Base-by-base conservation (phyloP, 371 early-diverging fungal genomes). In the Apophysomyces variabilis region DNA sequence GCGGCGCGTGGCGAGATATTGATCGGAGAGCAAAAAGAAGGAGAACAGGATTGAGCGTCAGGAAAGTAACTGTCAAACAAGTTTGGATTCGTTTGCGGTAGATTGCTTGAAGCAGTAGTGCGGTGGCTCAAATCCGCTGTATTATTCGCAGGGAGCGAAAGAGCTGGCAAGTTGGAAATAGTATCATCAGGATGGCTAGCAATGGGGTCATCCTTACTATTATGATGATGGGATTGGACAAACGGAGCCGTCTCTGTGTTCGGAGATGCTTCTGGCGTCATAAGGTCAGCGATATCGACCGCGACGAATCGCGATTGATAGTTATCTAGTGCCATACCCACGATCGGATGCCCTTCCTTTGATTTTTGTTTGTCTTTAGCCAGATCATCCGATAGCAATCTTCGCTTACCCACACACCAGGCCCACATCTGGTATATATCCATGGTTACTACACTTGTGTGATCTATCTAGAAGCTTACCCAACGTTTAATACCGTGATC, bases 261-360 rank as follows among this genome's bases (percentile, higher is more conserved):
- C 39, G 60, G 60, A 9, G 46, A 14, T n/a, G 21, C 21, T 38
- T 60, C 60, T 18, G 47, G 54, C 26, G 73, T 73, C 41, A 73
- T 4, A 41, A 76, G 46, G 65, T 76, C 71, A 37, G 44, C 26
- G 9, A 67, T 36, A 21, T 71, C 73, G 0, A 73, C 59, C 1
- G 71, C 66, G 32, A 64, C 61, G 57, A 76, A 73, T 1, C 70
- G 54, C 1, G 71, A 70, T 0, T 58, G 38, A 16, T 26, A 39
- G 54, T 69, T 67, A 57, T 76, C 73, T 14, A 76, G 45, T 16
- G 76, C 76, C 62, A 71, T 60, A 59, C 73, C 76, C 43, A 76
- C 59, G 9, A 76, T 66, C 50, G 69, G 62, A 66, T 76, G 73
- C 1, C 76, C 76, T 43, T 60, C 26, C 73, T 76, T 13, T 0